These are phyloP conservation scores for Tolypocladium paradoxum DNA, from an alignment of 2,329 filamentous ascomycete genomes.

Conservation along the genomic window DNA sequence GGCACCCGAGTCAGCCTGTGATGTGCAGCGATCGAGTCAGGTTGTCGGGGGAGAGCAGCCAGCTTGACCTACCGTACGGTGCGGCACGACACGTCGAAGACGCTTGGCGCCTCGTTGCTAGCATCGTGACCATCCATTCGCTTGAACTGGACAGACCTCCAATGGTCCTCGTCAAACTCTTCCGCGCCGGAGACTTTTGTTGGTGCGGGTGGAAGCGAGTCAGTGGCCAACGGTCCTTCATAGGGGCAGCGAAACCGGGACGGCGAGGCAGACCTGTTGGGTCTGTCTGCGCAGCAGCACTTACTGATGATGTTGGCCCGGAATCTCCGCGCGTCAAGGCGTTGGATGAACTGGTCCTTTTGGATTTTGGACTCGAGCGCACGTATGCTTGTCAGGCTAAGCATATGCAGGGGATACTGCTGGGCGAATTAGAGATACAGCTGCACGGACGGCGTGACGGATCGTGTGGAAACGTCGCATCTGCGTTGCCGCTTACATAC, in stretches of 20 bases:
- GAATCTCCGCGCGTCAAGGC: slow-evolving; percentile 53
- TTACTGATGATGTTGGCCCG: slow-evolving; percentile 61
- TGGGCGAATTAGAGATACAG: background rate
- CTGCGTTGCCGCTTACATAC: slow-evolving; percentile 30
- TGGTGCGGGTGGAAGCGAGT: background rate
- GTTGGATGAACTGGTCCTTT: slow-evolving; percentile 33
- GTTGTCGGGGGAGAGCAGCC: background rate
- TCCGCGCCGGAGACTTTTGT: slow-evolving; percentile 46
- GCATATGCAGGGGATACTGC: slow-evolving; percentile 58
- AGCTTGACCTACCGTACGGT: slow-evolving; percentile 43
- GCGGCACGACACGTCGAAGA: slow-evolving; percentile 49
- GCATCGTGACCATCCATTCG: slow-evolving; percentile 17
- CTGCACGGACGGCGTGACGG: background rate
- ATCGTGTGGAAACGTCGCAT: background rate
- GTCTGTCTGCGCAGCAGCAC: slow-evolving; percentile 4
- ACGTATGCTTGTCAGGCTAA: slow-evolving; percentile 54
- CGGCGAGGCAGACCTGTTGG: background rate
- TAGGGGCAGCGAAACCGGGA: background rate
- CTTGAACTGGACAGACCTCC: slow-evolving; percentile 51
- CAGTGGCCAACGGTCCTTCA: background rate
- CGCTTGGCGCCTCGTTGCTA: slow-evolving; percentile 7
- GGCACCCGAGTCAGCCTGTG: background rate
- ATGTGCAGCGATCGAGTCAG: background rate
- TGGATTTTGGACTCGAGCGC: slow-evolving; percentile 47
- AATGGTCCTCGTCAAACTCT: slow-evolving; percentile 59